Evolutionary conservation across 1,139 yeast species (phyloP).

Genomic region (Candida neerlandica): DNA sequence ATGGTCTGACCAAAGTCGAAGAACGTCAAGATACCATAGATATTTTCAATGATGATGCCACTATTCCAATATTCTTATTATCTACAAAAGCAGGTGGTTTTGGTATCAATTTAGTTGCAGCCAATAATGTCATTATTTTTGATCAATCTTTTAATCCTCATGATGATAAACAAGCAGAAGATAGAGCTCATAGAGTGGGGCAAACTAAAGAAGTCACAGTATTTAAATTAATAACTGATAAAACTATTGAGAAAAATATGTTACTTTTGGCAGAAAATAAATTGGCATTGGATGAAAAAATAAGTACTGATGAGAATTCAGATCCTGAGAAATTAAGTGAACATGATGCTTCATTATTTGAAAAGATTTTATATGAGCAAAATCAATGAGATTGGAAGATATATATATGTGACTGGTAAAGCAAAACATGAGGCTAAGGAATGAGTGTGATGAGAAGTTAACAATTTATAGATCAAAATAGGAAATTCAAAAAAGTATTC

Average conservation of each 20-base stretch:
- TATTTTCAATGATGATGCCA: conserved; percentile 77
- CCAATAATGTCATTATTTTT: conserved; percentile 86
- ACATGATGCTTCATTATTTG: conserved; percentile 55
- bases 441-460: no score
- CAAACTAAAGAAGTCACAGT: conserved; percentile 88
- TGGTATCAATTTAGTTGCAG: conserved; percentile 95
- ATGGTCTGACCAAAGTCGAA: conserved; percentile 93
- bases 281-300: conserved; percentile 78
- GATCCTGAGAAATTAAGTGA: conserved; percentile 52
- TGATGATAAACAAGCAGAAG: conserved; percentile 98
- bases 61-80: conserved; percentile 81
- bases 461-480: no score
- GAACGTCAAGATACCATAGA: conserved; percentile 91
- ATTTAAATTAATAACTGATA: conserved; percentile 68
- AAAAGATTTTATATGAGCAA: conserved; percentile 43
- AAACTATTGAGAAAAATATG: conserved; percentile 89
- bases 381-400: no score
- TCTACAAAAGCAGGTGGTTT: conserved; percentile 98
- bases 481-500: no score
- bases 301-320: conserved; percentile 46
- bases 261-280: conserved; percentile 85
- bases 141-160: conserved; percentile 98
- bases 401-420: no score
- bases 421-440: no score
- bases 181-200: conserved; percentile 97